Evolutionary conservation across 768 basidiomycete genomes (phyloP).

Genomic region (Suillus subluteus): DNA sequence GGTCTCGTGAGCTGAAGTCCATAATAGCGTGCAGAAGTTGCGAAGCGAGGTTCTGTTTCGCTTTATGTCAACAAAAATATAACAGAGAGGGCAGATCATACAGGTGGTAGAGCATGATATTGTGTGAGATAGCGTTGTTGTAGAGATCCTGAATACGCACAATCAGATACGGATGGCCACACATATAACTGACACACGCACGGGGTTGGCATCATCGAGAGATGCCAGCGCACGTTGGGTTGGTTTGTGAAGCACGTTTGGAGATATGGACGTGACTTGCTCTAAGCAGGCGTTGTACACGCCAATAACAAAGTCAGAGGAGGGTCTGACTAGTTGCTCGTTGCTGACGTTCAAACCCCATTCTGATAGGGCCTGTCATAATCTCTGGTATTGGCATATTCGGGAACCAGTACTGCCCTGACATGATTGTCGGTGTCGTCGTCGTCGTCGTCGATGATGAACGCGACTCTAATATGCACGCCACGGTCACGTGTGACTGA

Average conservation of each 20-base stretch:
- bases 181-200: slow-evolving; percentile 30
- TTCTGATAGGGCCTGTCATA: slow-evolving; percentile 59
- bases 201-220: slow-evolving; percentile 57
- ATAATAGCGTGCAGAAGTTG: slow-evolving; percentile 72
- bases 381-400: slow-evolving; percentile 69
- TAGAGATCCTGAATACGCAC: slow-evolving; percentile 62
- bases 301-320: slow-evolving; percentile 68
- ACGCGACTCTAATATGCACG: background rate
- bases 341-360: slow-evolving; percentile 72
- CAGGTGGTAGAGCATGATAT: slow-evolving; percentile 74
- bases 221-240: slow-evolving; percentile 56
- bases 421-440: slow-evolving; percentile 19
- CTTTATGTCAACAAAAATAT: slow-evolving; percentile 9
- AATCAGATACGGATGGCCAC: background rate
- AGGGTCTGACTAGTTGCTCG: slow-evolving; percentile 70
- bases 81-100: slow-evolving; percentile 25
- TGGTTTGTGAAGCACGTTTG: slow-evolving; percentile 61
- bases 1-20: slow-evolving; percentile 77
- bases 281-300: slow-evolving; percentile 75
- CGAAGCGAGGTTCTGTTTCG: slow-evolving; percentile 63
- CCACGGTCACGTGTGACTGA: slow-evolving; percentile 33
- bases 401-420: slow-evolving; percentile 60
- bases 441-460: background rate
- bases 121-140: slow-evolving; percentile 56
- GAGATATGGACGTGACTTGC: slow-evolving; percentile 67